Conservation (phyloP, 1,139 yeast genomes). For the Candida glucosophila region DNA sequence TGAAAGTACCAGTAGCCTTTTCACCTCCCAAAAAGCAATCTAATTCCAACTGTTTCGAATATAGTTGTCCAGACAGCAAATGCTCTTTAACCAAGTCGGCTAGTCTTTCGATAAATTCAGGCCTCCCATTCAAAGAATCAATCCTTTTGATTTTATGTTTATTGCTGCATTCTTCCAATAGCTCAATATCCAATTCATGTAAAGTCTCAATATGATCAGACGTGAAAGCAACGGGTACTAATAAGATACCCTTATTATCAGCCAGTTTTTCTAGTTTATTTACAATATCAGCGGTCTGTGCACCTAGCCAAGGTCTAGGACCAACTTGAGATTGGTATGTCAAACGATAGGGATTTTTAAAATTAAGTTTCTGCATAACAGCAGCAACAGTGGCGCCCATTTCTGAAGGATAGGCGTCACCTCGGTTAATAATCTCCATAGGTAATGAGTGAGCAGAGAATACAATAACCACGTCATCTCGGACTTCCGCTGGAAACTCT, state of each 20-base stretch:
- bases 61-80: constrained; percentile 44
- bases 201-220: constrained; percentile 93
- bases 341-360: constrained; percentile 78
- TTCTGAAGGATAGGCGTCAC: constrained; percentile 96
- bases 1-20: constrained; percentile 42
- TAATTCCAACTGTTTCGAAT: constrained; percentile 60
- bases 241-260: constrained; percentile 59
- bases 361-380: constrained; percentile 76
- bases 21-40: constrained; percentile 57
- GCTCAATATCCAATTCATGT: constrained; percentile 85
- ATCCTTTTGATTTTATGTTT: constrained; percentile 79
- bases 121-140: constrained; percentile 85
- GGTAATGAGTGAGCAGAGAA: constrained; percentile 97
- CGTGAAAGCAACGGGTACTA: constrained; percentile 93
- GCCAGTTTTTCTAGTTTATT: constrained; percentile 55
- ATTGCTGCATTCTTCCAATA: constrained; percentile 56
- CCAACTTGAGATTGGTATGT: constrained; percentile 99
- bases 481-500: constrained; percentile 55
- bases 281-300: constrained; percentile 76
- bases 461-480: constrained; percentile 59
- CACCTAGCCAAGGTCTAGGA: constrained; percentile 97
- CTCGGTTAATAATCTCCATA: constrained; percentile 85
- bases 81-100: constrained; percentile 79
- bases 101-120: constrained; percentile 69
- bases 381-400: constrained; percentile 92